A percentile compares a stretch with the other conserved stretches of the same genome.
Evolutionary conservation across 225 moss, liverwort and hornwort species (phyloP).

Genomic region (Pleurozium schreberi): DNA sequence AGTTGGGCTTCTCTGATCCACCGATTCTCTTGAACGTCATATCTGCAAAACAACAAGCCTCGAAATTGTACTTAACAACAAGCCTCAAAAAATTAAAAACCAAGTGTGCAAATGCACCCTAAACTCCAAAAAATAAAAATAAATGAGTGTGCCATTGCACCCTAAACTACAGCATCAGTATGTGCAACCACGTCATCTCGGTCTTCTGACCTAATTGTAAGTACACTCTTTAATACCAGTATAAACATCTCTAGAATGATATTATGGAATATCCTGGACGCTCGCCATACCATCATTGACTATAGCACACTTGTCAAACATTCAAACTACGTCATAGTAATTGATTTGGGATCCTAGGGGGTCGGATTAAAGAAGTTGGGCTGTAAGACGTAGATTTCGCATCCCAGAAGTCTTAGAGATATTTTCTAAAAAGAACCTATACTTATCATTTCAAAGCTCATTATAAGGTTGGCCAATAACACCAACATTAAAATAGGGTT

Average conservation of each 20-base stretch:
- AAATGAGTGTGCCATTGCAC: background rate
- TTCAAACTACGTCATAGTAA: background rate
- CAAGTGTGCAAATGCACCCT: background rate
- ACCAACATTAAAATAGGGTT: background rate
- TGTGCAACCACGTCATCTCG: background rate
- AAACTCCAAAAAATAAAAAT: background rate
- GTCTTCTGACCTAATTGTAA: background rate
- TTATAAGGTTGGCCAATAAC: too few species aligned
- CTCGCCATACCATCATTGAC: too few species aligned
- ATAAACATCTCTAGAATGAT: background rate
- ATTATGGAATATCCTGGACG: background rate
- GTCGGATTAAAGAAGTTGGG: background rate
- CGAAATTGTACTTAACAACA: background rate
- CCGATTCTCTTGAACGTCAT: constrained; percentile 28
- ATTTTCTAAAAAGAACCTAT: background rate
- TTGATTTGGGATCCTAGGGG: background rate
- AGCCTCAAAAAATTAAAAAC: background rate
- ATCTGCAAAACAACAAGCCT: constrained; percentile 18
- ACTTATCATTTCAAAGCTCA: background rate
- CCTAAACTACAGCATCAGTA: background rate
- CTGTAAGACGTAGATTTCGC: background rate
- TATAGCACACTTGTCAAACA: background rate
- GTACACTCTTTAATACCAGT: background rate
- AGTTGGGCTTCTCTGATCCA: constrained; percentile 47
- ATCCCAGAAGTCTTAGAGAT: background rate